phyloP scores from a whole-genome alignment of 1,139 yeast genomes.

The Pichia sp. region DNA sequence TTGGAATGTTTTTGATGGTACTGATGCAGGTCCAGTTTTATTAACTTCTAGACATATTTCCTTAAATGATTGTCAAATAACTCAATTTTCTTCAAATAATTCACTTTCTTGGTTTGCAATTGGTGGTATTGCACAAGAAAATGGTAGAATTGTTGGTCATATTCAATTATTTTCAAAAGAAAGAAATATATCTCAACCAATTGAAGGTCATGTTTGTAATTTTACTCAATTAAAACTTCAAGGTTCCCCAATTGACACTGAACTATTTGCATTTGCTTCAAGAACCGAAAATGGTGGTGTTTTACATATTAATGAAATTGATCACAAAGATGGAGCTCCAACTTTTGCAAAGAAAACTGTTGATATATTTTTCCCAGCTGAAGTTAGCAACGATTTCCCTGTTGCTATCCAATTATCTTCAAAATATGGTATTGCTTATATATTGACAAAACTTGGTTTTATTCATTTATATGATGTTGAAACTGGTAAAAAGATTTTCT shows the following conservation, averaged over 20 bases:
- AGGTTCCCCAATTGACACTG: slow-evolving; percentile 72
- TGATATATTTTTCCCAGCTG: slow-evolving; percentile 95
- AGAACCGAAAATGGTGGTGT: slow-evolving; percentile 79
- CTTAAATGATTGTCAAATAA: slow-evolving; percentile 78
- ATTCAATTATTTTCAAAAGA: slow-evolving; percentile 86
- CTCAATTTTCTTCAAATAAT: slow-evolving; percentile 80
- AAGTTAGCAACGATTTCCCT: slow-evolving; percentile 95
- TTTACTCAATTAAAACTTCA: slow-evolving; percentile 73
- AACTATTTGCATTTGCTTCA: slow-evolving; percentile 82
- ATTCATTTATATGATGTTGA: slow-evolving; percentile 94
- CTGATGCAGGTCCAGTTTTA: slow-evolving; percentile 70
- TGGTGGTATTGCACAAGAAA: slow-evolving; percentile 92
- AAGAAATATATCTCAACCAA: slow-evolving; percentile 91
- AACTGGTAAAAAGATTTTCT: slow-evolving; percentile 86
- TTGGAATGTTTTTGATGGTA: slow-evolving; percentile 83
- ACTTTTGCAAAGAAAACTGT: slow-evolving; percentile 82
- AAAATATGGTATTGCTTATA: slow-evolving; percentile 79
- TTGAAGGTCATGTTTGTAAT: slow-evolving; percentile 95
- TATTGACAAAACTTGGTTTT: slow-evolving; percentile 93
- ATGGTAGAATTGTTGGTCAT: slow-evolving; percentile 93
- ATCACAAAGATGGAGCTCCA: slow-evolving; percentile 84
- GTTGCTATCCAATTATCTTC: slow-evolving; percentile 84
- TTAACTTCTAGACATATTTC: slow-evolving; percentile 81
- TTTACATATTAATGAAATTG: slow-evolving; percentile 92
- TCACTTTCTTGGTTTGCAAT: slow-evolving; percentile 90